Evolutionary conservation across 2,329 filamentous ascomycete genomes (phyloP).

Genomic region (Pezicula carpinea): DNA sequence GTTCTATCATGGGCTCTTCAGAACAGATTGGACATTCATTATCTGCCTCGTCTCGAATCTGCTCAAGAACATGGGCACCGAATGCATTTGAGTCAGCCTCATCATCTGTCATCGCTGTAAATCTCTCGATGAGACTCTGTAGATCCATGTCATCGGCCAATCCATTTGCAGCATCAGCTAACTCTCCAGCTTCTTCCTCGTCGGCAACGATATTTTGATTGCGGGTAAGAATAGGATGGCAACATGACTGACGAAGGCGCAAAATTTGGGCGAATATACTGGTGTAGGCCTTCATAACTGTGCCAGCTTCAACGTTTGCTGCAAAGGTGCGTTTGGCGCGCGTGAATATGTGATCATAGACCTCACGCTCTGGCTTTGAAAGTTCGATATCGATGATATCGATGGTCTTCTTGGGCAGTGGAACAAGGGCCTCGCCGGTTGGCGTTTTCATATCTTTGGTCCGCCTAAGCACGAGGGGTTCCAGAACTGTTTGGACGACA

Average conservation of each 20-base stretch:
- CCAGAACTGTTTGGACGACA: slow-evolving; percentile 93
- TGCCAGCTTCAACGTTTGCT: slow-evolving; percentile 84
- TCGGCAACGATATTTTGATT: slow-evolving; percentile 82
- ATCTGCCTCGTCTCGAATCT: slow-evolving; percentile 85
- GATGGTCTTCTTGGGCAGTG: slow-evolving; percentile 73
- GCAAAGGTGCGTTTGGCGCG: slow-evolving; percentile 80
- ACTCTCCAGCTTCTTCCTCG: slow-evolving; percentile 75
- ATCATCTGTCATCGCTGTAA: slow-evolving; percentile 64
- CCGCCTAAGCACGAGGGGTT: slow-evolving; percentile 88
- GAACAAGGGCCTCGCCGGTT: slow-evolving; percentile 74
- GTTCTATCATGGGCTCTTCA: slow-evolving; percentile 93
- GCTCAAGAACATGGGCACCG: slow-evolving; percentile 79
- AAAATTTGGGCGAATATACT: slow-evolving; percentile 97
- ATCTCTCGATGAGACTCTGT: slow-evolving; percentile 76
- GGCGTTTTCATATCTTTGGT: slow-evolving; percentile 99
- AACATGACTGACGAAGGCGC: slow-evolving; percentile 87
- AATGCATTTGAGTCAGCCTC: slow-evolving; percentile 65
- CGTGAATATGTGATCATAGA: slow-evolving; percentile 87
- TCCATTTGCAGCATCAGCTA: slow-evolving; percentile 73
- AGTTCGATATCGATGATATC: slow-evolving; percentile 87
- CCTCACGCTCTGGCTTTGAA: slow-evolving; percentile 76
- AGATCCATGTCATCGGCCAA: slow-evolving; percentile 96
- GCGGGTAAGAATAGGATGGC: slow-evolving; percentile 83
- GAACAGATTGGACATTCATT: slow-evolving; percentile 93
- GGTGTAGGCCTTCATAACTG: slow-evolving; percentile 90